Evolutionary conservation across 2,329 filamentous ascomycete species (phyloP).

Genomic region (Colletotrichum phormii): DNA sequence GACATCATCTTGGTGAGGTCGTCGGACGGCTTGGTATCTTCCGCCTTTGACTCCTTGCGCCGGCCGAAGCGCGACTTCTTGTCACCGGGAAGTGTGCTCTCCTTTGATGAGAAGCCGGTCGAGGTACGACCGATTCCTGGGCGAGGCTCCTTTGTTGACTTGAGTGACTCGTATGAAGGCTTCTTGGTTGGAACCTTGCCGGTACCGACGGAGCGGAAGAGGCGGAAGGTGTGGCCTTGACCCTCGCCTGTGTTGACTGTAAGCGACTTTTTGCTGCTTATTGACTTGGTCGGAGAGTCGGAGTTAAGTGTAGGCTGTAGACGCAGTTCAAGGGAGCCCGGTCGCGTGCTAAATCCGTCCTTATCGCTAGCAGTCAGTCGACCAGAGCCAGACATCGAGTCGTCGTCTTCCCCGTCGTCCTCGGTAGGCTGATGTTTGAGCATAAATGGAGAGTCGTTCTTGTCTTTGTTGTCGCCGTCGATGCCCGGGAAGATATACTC

Average conservation of each 20-base stretch:
- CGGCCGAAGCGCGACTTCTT: conserved; percentile 68
- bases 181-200: conserved; percentile 63
- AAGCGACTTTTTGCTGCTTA: conserved; percentile 56
- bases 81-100: conserved; percentile 52
- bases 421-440: conserved; percentile 60
- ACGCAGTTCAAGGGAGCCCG: conserved; percentile 83
- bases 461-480: conserved; percentile 63
- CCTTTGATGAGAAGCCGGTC: conserved; percentile 58
- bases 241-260: conserved; percentile 61
- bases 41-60: conserved; percentile 58
- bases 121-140: conserved; percentile 59
- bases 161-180: conserved; percentile 67
- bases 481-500: conserved; percentile 97
- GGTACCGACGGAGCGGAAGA: conserved; percentile 59
- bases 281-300: conserved; percentile 51
- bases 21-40: conserved; percentile 78
- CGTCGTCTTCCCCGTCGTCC: conserved; percentile 61
- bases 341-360: conserved; percentile 67
- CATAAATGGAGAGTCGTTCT: conserved; percentile 72
- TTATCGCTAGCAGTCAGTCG: conserved; percentile 55
- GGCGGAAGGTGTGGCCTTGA: conserved; percentile 57
- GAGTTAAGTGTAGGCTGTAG: conserved; percentile 84
- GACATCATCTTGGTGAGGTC: conserved; percentile 97
- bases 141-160: conserved; percentile 52
- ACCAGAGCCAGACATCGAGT: conserved; percentile 53